phyloP scores from a whole-genome alignment of 2,329 filamentous ascomycete genomes.

The Fusarium proliferatum region DNA sequence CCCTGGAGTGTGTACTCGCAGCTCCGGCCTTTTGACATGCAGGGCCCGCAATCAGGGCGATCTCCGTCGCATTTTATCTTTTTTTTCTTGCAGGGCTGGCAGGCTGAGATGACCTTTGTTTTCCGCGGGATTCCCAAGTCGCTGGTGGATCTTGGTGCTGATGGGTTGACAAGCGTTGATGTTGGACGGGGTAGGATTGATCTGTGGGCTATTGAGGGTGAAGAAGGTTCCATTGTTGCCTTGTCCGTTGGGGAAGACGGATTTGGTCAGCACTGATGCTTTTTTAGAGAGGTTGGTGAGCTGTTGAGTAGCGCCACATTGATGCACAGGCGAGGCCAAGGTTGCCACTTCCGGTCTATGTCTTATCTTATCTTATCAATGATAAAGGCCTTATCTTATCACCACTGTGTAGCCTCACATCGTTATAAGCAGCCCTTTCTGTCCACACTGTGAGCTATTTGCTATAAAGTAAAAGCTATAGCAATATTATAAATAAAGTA shows the following conservation, averaged over 20 bases:
- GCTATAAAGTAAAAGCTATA: too few relatives aligned
- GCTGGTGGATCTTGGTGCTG: rapidly evolving
- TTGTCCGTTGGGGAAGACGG: background rate
- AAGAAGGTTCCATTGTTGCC: background rate
- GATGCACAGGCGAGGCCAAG: background rate
- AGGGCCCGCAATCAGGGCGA: background rate
- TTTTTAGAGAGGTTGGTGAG: background rate
- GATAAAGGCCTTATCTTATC: too few relatives aligned
- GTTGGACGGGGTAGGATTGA: background rate
- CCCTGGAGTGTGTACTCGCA: background rate
- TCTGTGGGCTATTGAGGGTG: background rate
- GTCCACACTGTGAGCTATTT: too few relatives aligned
- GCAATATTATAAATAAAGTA: too few relatives aligned
- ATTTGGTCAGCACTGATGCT: background rate
- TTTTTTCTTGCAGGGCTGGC: background rate
- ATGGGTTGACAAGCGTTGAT: rapidly evolving
- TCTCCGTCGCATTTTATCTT: background rate
- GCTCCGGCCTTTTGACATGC: rapidly evolving
- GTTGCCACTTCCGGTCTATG: background rate
- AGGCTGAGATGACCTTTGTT: background rate
- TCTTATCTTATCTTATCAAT: background rate
- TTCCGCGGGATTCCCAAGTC: rapidly evolving
- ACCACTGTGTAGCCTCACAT: too few relatives aligned
- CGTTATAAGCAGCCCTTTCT: too few relatives aligned
- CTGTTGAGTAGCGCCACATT: background rate